Evolutionary conservation across 306 rosid species (phyloP), one percentile per base, ranked within the genome.

Genomic region (Mimosa bimucronata): DNA sequence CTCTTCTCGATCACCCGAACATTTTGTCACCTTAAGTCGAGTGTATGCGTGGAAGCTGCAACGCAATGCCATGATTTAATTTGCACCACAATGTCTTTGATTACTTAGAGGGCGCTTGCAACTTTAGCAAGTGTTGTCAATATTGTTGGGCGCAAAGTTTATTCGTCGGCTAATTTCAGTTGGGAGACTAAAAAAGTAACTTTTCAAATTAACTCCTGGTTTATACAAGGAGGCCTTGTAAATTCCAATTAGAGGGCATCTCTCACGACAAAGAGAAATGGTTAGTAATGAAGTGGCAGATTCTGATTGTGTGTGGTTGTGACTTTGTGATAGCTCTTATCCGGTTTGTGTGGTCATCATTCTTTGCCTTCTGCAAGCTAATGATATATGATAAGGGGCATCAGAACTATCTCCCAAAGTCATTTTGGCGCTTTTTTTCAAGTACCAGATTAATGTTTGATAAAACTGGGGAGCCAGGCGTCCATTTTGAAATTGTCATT

Each of bases 31-130:
- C 50, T 77, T 18, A 40, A 58, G 66, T 50, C 62, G 8, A 34
- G 62, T 80, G 89, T 72, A 85, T 82, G 91, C 77, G 60, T 69
- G 66, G 65, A 77, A 34, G 80, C 66, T 68, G 72, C 44, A 68
- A 30, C 73, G 77, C 79, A 83, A 55, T 40, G 73, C 52, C 73
- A 67, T 67, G 44, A 21, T 34, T 55, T 34, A 6, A n/a, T 6
- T 34, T 23, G 38, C 19, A n/a, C 19, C 23, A 30, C 3, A 14
- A 7, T 64, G 16, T 23, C 9, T 0, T 66, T 66, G 6, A 40
- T 66, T 55, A 21, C 29, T 34, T 38, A 11, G 34, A 58, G 34
- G 34, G 18, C 34, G 26, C 55, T 15, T 2, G 8, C 55, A 48
- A 15, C 67, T 28, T 2, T 34, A 12, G 19, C 67, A 13, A 13